Base-by-base conservation (phyloP, 306 rosid genomes). In the Geum urbanum region DNA sequence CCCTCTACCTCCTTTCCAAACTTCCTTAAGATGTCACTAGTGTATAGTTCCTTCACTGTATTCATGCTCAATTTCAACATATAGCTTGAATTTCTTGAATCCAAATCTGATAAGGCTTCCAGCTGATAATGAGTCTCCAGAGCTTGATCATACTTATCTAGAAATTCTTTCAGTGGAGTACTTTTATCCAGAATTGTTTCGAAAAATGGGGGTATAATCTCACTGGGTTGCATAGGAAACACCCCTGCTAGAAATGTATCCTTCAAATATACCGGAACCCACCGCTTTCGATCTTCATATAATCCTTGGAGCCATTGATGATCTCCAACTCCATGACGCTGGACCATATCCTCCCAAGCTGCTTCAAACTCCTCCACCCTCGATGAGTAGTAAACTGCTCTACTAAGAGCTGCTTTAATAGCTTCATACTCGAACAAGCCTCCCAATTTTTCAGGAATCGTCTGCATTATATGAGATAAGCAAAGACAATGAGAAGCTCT, bases 281-380 rank as follows among this genome's bases (percentile, higher is more conserved):
- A 90, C 66, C 79, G 78, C 71, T 85, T 84, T 67, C 91, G 81
- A 59, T 85, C 84, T 27, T 85, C 92, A 10, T 72, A 82, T 61
- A 89, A 75, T 39, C 63, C 85, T 73, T 79, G 92, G 54, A 90
- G 89, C 92, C 96, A 90, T 49, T 80, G 71, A 32, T 90, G 82
- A 70, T 72, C 85, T 48, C 81, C 73, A 39, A 85, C 69, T 73
- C 82, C 83, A 13, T 80, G 75, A 48, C 12, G 78, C 82, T 77
- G 87, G 76, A 87, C 78, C 83, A 84, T 84, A 72, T 78, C 84
- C 81, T 85, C 88, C 96, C 96, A 90, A 35, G 70, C 80, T 43
- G 84, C 80, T 58, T 85, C 92, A 32, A 90, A 87, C 62, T 87
- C 89, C 55, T 84, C 91, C 0, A 84, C 63, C 81, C 77, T 82